These are phyloP conservation scores for Diphasiastrum complanatum DNA, from an alignment of 83 land plant genomes.

Conservation along the genomic window DNA sequence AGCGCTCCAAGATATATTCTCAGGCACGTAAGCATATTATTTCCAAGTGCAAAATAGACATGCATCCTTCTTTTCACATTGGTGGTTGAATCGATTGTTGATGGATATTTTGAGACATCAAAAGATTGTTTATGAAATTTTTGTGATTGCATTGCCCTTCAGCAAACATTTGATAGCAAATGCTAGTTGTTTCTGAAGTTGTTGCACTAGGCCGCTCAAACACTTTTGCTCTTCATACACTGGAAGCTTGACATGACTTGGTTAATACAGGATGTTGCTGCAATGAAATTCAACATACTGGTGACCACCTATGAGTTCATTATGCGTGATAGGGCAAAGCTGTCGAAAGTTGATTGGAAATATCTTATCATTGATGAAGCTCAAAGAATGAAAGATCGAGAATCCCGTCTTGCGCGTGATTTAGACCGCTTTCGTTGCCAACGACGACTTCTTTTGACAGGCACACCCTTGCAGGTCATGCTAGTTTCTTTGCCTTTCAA, in stretches of 20 bases:
- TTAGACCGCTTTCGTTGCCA: slow-evolving; percentile 93
- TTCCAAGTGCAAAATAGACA: no score
- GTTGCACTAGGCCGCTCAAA: no score
- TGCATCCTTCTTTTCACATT: no score
- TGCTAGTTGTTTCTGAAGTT: no score
- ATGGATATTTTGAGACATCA: no score
- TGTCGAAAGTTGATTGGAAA: slow-evolving; percentile 96
- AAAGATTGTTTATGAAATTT: no score
- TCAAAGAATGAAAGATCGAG: slow-evolving; percentile 97
- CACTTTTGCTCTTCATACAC: no score
- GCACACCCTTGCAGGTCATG: slow-evolving; percentile 99
- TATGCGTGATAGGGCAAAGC: slow-evolving; percentile 92
- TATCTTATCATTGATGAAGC: slow-evolving; percentile 99
- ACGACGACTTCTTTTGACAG: slow-evolving; percentile 90
- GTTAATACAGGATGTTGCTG: slow-evolving; percentile 70
- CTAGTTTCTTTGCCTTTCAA: no score
- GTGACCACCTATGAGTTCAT: slow-evolving; percentile 99
- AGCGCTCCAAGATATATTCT: slow-evolving; percentile 71
- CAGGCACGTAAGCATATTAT: no score
- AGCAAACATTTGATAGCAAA: no score
- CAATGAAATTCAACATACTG: slow-evolving; percentile 93
- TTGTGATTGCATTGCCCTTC: no score
- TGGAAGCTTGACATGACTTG: background rate
- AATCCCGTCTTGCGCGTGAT: slow-evolving; percentile 95
- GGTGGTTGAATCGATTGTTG: no score